Evolutionary conservation across 2,329 filamentous ascomycete species (phyloP), one percentile per base, ranked within the genome.

Genomic region (Ciborinia camelliae): DNA sequence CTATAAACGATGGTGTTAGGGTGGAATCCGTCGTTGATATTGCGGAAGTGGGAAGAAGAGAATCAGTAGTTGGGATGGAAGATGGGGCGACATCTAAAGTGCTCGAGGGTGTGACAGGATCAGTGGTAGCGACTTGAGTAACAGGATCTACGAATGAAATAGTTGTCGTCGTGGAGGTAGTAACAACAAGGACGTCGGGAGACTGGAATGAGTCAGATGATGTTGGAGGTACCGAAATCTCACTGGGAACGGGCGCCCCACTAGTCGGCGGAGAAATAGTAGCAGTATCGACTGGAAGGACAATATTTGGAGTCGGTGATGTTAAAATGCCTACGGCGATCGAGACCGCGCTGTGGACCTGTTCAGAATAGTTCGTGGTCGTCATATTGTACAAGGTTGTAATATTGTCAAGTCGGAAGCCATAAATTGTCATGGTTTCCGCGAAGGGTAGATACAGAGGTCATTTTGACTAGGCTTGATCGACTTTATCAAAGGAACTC

Each of bases 401-500:
- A 26, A 26, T 35, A 26, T 47, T 47, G 20, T 47, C 15, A 35
- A 35, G 30, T 58, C 7, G 20, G 55, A 35, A 20, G 41, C 55
- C 20, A 58, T 26, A 15, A 58, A n/a, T 4, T 32, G 30, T 14
- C 55, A 58, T 58, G 1, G 12, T 26, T 58, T 47, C 30, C n/a
- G 8, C 41, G 30, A 35, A 58, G n/a, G 41, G 20, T 26, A 47
- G 15, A 41, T 20, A 53, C 12, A n/a, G 14, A 47, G 47, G 30
- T 28, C 55, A 47, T 58, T 18, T 47, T 47, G 41, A 18, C 39
- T 45, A 57, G 39, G 12, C 20, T 35, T 26, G 20, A 26, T 35
- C 20, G 7, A 26, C 4, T 35, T 47, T 35, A 58, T 58, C 55
- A 58, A 58, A 58, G 50, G 55, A 47, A 58, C 14, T 45, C 15